These are phyloP conservation scores for Candolleomyces eurysporus DNA, from an alignment of 768 basidiomycete species.

Conservation along the genomic window DNA sequence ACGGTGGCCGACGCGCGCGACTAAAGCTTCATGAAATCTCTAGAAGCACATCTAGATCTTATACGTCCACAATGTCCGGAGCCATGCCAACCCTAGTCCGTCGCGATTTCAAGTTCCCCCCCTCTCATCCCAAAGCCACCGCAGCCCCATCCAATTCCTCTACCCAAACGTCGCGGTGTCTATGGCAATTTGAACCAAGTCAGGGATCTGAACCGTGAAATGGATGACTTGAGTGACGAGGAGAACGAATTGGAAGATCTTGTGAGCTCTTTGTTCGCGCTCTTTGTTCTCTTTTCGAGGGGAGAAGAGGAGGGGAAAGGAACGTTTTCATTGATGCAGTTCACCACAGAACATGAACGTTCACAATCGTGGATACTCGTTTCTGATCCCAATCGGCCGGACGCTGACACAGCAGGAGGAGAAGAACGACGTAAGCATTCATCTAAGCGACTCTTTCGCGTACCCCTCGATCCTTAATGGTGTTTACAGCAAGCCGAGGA, in stretches of 20 bases:
- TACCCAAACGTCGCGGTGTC: slow-evolving; percentile 43
- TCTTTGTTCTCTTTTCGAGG: too few species aligned
- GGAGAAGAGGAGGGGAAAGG: neutral
- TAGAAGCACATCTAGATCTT: too few species aligned
- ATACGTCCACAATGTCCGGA: slow-evolving; percentile 34
- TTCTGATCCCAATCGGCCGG: slow-evolving; percentile 72
- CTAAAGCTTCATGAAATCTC: too few species aligned
- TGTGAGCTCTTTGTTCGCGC: slow-evolving; percentile 35
- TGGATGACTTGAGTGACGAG: slow-evolving; percentile 83
- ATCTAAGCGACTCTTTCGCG: neutral
- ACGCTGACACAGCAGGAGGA: slow-evolving; percentile 75
- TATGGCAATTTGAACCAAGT: slow-evolving; percentile 59
- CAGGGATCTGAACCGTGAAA: slow-evolving; percentile 71
- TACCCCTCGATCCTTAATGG: neutral
- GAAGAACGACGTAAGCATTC: slow-evolving; percentile 68
- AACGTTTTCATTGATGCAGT: neutral
- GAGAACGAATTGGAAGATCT: slow-evolving; percentile 79
- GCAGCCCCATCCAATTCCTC: slow-evolving; percentile 61
- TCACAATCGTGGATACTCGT: slow-evolving; percentile 63
- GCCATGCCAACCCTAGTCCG: slow-evolving; percentile 76
- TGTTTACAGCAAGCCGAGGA: slow-evolving; percentile 1
- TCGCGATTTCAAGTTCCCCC: slow-evolving; percentile 62
- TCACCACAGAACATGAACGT: slow-evolving; percentile 51
- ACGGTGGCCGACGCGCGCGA: neutral
- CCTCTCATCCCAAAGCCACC: slow-evolving; percentile 64